Percentiles rank a stretch among this genome's conserved stretches.
Evolutionary conservation across 2,329 filamentous ascomycete genomes (phyloP).

Genomic region (Fusarium mangiferae): DNA sequence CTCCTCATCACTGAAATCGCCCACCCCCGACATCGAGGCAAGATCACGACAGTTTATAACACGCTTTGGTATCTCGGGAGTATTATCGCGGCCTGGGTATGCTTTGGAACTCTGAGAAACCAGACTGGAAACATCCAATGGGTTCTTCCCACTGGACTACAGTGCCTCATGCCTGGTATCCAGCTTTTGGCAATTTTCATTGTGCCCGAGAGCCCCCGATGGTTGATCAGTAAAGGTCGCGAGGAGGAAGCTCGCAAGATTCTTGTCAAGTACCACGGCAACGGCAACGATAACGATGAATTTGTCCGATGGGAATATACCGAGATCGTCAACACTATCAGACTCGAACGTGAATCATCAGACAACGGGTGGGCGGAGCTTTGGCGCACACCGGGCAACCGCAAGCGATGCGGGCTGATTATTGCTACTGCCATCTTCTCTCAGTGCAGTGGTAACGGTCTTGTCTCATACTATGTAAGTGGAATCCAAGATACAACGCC

Average conservation of each 20-base stretch:
- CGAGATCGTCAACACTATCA: constrained; percentile 35
- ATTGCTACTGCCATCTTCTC: constrained; percentile 39
- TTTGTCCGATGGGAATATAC: constrained; percentile 36
- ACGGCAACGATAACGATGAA: constrained; percentile 20
- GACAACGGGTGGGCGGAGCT: constrained; percentile 32
- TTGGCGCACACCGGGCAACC: constrained; percentile 35
- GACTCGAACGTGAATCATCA: constrained; percentile 27
- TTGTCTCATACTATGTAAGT: constrained; percentile 40
- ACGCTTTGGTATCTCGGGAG: constrained; percentile 40
- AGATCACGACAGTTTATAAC: constrained; percentile 40
- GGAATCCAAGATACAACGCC: accelerated
- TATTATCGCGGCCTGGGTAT: constrained; percentile 37
- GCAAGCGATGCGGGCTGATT: constrained; percentile 36
- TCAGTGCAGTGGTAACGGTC: constrained; percentile 39
- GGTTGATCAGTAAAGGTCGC: constrained; percentile 37
- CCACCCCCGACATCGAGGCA: constrained; percentile 36
- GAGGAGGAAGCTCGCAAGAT: constrained; percentile 36
- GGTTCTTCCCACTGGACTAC: constrained; percentile 34
- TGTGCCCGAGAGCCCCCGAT: constrained; percentile 36
- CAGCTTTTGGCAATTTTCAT: constrained; percentile 36
- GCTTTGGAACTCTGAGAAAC: constrained; percentile 32
- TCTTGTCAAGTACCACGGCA: constrained; percentile 40
- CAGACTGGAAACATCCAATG: constrained; percentile 34
- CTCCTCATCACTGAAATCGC: constrained; percentile 40
- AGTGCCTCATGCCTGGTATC: constrained; percentile 38